These are phyloP conservation scores for Penicillium crustosum DNA, from an alignment of 2,329 filamentous ascomycete species.

Conservation along the genomic window DNA sequence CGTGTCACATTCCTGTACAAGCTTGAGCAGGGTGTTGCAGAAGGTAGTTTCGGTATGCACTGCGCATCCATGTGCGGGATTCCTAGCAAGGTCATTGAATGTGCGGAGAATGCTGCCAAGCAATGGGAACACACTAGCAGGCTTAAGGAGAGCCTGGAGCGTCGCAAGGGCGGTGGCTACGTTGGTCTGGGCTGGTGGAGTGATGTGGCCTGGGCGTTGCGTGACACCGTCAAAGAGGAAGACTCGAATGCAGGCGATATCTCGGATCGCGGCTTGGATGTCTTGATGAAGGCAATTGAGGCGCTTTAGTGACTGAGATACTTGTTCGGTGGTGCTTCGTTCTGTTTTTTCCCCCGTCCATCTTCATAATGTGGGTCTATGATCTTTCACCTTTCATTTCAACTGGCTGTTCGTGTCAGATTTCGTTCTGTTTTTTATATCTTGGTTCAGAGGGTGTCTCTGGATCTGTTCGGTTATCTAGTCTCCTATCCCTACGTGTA, in stretches of 20 bases:
- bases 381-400: conserved; percentile 8
- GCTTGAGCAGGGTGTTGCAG: conserved; percentile 87
- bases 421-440: background rate
- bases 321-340: background rate
- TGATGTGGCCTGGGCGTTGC: conserved; percentile 77
- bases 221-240: conserved; percentile 46
- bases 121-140: conserved; percentile 95
- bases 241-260: conserved; percentile 37
- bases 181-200: conserved; percentile 84
- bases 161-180: conserved; percentile 73
- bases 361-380: conserved; percentile 1
- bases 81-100: conserved; percentile 73
- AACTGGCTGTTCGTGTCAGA: background rate
- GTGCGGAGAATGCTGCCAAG: conserved; percentile 81
- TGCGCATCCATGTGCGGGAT: conserved; percentile 99
- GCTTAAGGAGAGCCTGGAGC: conserved; percentile 83
- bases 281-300: conserved; percentile 58
- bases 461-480: background rate
- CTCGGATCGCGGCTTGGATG: conserved; percentile 54
- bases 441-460: background rate
- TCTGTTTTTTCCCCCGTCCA: background rate
- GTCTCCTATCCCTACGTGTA: background rate
- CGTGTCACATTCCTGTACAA: conserved; percentile 97
- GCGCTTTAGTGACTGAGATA: conserved; percentile 43
- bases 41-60: conserved; percentile 98